These are phyloP conservation scores for Hemileia vastatrix DNA, from an alignment of 1,284 basidiomycete genomes.

Conservation along the genomic window DNA sequence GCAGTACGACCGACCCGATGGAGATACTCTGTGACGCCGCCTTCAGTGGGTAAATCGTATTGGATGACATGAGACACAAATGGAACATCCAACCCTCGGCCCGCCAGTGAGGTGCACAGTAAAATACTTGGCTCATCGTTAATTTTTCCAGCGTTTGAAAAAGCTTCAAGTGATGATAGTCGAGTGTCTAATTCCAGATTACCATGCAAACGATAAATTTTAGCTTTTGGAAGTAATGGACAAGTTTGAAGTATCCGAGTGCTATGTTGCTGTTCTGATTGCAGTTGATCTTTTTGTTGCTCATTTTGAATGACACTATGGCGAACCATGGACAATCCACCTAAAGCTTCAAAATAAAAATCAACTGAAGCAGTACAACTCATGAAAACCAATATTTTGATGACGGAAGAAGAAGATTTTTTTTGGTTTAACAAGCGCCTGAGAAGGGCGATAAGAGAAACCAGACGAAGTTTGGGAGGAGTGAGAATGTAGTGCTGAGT, in stretches of 20 bases:
- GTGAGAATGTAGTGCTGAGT: slow-evolving; percentile 87
- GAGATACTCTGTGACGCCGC: slow-evolving; percentile 90
- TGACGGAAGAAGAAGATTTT: slow-evolving; percentile 42
- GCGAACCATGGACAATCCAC: slow-evolving; percentile 59
- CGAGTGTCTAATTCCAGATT: slow-evolving; percentile 75
- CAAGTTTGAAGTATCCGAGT: slow-evolving; percentile 54
- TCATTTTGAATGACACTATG: slow-evolving; percentile 6
- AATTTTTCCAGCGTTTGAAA: slow-evolving; percentile 51
- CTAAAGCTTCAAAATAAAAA: slow-evolving; percentile 86
- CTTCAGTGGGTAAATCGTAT: slow-evolving; percentile 94
- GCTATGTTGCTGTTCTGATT: slow-evolving; percentile 25
- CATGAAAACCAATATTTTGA: slow-evolving; percentile 85
- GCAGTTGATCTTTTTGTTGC: slow-evolving; percentile 26
- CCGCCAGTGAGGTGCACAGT: slow-evolving; percentile 91
- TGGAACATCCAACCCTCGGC: slow-evolving; percentile 92
- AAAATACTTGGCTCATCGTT: slow-evolving; percentile 53
- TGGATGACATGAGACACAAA: slow-evolving; percentile 90
- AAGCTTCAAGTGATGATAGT: slow-evolving; percentile 68
- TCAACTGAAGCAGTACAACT: slow-evolving; percentile 97
- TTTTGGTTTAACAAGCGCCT: slow-evolving; percentile 49
- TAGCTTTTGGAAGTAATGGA: slow-evolving; percentile 66
- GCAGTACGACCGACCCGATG: slow-evolving; percentile 96
- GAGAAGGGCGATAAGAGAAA: slow-evolving; percentile 75
- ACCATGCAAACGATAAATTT: slow-evolving; percentile 87
- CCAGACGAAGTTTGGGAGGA: slow-evolving; percentile 84